These are phyloP conservation scores for Saccharomycopsis olivae DNA, from an alignment of 805 yeast genomes.

Conservation along the genomic window DNA sequence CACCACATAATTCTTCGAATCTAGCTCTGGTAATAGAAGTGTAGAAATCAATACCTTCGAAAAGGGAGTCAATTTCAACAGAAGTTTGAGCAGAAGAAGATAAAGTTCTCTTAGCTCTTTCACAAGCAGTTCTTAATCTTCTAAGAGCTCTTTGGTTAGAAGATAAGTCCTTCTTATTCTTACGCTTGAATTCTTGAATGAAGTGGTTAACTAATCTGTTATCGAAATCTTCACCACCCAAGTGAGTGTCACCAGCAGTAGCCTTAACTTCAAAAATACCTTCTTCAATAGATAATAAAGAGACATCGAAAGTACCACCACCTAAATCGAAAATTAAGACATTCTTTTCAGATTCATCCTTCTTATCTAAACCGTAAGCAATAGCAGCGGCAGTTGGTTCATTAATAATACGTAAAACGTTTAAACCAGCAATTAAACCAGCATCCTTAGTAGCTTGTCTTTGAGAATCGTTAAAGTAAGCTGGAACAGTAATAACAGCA, in stretches of 20 bases:
- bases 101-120: conserved; percentile 97
- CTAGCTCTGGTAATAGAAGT: conserved; percentile 97
- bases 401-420: conserved; percentile 76
- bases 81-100: conserved; percentile 97
- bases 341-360: conserved; percentile 72
- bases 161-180: conserved; percentile 90
- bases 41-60: conserved; percentile 96
- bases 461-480: conserved; percentile 82
- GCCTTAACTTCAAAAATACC: conserved; percentile 97
- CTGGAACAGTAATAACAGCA: conserved; percentile 83
- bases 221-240: conserved; percentile 99
- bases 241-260: conserved; percentile 72
- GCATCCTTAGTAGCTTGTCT: conserved; percentile 89
- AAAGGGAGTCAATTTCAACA: conserved; percentile 91
- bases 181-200: conserved; percentile 93
- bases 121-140: conserved; percentile 98
- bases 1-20: conserved; percentile 96
- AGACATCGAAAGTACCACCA: conserved; percentile 99
- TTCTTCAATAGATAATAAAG: conserved; percentile 84
- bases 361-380: conserved; percentile 87
- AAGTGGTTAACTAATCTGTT: conserved; percentile 92
- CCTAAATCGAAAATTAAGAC: conserved; percentile 92
- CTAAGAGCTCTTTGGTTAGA: conserved; percentile 94
- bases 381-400: conserved; percentile 96
- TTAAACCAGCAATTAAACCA: conserved; percentile 77